A percentile compares a stretch with the other conserved stretches of the same genome.
Conservation (phyloP, 2,329 filamentous ascomycete genomes). For the Emmonsiellopsis sp. region DNA sequence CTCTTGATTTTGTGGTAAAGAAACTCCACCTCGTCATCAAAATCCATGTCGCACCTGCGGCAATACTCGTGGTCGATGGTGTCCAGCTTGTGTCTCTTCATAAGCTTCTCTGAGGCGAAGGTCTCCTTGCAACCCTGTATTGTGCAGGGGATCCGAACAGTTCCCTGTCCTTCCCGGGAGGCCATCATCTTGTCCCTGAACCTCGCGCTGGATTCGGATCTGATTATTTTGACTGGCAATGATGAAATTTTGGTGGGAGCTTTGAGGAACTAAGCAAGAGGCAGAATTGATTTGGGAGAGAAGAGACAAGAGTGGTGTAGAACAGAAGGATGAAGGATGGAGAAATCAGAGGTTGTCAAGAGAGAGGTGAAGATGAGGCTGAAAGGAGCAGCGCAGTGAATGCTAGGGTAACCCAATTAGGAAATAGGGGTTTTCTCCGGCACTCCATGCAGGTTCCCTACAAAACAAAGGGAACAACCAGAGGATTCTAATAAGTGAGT, state of each 20-base stretch:
- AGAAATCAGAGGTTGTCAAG: no score
- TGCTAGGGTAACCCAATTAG: no score
- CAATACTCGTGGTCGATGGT: constrained; percentile 33
- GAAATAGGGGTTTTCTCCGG: no score
- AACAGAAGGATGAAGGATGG: background rate
- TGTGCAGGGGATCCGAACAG: constrained; percentile 33
- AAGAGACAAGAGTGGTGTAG: background rate
- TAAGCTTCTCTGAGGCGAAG: constrained; percentile 37
- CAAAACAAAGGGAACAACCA: no score
- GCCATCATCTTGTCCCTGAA: background rate
- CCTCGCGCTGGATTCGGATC: no score
- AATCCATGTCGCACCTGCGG: constrained; percentile 36
- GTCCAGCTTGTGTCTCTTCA: constrained; percentile 43
- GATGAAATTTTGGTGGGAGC: no score
- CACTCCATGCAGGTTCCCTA: no score
- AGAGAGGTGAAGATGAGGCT: no score
- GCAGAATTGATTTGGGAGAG: background rate
- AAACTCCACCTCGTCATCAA: constrained; percentile 33
- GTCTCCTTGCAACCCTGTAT: constrained; percentile 35
- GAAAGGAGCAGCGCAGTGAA: no score
- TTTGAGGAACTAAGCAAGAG: background rate
- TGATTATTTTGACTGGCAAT: no score
- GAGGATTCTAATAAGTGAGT: no score
- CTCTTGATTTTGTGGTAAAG: constrained; percentile 41
- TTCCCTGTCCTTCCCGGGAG: background rate